A percentile compares a stretch with the other conserved stretches of the same genome.
Evolutionary conservation across 176 grass and related monocot species (phyloP).

Genomic region (Poa pratensis): DNA sequence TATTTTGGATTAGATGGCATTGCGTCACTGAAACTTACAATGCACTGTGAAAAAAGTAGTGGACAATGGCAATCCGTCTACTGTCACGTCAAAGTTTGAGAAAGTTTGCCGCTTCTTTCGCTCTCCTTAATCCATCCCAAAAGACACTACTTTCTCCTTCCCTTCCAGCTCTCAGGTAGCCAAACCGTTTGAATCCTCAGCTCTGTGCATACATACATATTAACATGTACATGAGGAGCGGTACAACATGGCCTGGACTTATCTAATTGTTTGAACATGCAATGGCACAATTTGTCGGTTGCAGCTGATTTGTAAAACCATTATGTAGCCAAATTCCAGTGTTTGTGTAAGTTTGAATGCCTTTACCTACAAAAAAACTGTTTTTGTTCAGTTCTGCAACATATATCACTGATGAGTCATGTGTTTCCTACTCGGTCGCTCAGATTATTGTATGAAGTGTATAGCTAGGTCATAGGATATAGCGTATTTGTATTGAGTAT

Average conservation of each 20-base stretch:
- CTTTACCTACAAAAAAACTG: not conserved
- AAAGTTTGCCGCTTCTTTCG: constrained; percentile 26
- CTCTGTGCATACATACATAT: not conserved
- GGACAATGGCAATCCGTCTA: constrained; percentile 46
- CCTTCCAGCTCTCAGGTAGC: constrained; percentile 39
- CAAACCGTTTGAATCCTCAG: not conserved
- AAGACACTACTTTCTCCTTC: constrained; percentile 6
- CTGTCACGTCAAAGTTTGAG: constrained; percentile 44
- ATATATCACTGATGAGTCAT: not conserved
- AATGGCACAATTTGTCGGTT: not conserved
- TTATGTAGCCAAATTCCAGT: not conserved
- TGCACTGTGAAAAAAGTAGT: not conserved
- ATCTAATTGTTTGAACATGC: too few species aligned
- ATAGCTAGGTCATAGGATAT: not conserved
- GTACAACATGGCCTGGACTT: not conserved
- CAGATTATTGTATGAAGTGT: not conserved
- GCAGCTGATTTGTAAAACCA: not conserved
- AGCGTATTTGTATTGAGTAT: not conserved
- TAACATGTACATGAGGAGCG: not conserved
- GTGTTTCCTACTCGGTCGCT: not conserved
- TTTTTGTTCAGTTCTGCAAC: not conserved
- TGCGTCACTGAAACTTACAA: not conserved
- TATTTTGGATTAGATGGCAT: not conserved
- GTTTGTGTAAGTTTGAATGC: not conserved
- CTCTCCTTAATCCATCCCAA: constrained; percentile 31